Conservation (phyloP, 2,329 filamentous ascomycete species). For the Sphaerulina vaccinii region DNA sequence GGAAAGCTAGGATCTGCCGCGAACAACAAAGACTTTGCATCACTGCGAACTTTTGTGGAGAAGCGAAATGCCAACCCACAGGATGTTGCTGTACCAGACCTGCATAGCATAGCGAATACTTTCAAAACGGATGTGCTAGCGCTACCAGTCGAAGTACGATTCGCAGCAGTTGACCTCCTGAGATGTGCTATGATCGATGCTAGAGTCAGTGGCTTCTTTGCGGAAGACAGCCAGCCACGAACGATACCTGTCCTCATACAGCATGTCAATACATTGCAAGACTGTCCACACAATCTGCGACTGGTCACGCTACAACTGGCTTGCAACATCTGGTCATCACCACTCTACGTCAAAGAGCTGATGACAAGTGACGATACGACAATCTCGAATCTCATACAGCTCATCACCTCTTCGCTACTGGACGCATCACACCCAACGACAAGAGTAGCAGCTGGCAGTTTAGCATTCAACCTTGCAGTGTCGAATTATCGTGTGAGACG, state of each 20-base stretch:
- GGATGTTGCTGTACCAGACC: conserved; percentile 68
- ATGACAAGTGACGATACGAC: conserved; percentile 27
- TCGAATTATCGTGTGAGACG: conserved; percentile 66
- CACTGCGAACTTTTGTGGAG: conserved; percentile 70
- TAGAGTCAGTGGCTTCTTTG: conserved; percentile 77
- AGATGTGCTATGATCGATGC: conserved; percentile 74
- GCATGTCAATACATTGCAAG: conserved; percentile 53
- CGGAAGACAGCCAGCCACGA: conserved; percentile 65
- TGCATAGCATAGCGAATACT: conserved; percentile 59
- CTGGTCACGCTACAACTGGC: conserved; percentile 79
- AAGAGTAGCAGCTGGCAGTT: conserved; percentile 75
- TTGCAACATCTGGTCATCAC: conserved; percentile 80
- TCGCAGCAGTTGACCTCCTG: conserved; percentile 82
- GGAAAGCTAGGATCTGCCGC: conserved; percentile 69
- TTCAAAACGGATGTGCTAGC: conserved; percentile 33
- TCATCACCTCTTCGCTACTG: conserved; percentile 75
- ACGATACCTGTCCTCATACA: conserved; percentile 64
- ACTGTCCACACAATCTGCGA: conserved; percentile 76
- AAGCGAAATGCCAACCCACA: conserved; percentile 59
- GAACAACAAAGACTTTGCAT: conserved; percentile 60
- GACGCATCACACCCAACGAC: conserved; percentile 72
- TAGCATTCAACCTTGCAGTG: conserved; percentile 78
- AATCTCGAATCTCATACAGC: conserved; percentile 59
- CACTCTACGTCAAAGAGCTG: conserved; percentile 60
- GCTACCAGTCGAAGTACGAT: conserved; percentile 66